phyloP scores from a whole-genome alignment of 495 filamentous ascomycete genomes.

The Penicillium malachiteum region DNA sequence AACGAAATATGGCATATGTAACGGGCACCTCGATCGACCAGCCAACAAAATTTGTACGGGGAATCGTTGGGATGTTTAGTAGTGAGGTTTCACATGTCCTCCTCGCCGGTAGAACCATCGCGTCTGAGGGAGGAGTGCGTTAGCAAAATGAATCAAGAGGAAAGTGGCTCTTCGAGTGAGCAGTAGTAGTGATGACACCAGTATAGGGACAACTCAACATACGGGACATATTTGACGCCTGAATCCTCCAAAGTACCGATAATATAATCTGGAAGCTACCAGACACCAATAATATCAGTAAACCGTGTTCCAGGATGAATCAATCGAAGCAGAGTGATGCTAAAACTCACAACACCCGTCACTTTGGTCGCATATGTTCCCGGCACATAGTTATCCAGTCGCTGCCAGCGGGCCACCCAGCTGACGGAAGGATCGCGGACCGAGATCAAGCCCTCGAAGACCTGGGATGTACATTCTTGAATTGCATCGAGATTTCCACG shows the following conservation, averaged over 20 bases:
- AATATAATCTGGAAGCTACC: constrained; percentile 61
- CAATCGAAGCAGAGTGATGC: not conserved
- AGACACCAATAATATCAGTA: not conserved
- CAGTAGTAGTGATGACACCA: too few species aligned
- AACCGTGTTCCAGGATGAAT: not conserved
- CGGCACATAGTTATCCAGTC: constrained; percentile 79
- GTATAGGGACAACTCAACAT: constrained; percentile 14
- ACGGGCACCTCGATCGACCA: not conserved
- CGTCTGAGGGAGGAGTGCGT: constrained; percentile 29
- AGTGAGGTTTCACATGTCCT: constrained; percentile 29
- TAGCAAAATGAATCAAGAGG: not conserved
- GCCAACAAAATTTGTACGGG: not conserved
- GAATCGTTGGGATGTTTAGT: not conserved
- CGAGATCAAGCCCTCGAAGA: constrained; percentile 86
- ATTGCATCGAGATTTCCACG: constrained; percentile 74
- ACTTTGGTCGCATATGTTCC: constrained; percentile 96
- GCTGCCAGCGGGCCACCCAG: constrained; percentile 94
- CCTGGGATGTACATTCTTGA: constrained; percentile 89
- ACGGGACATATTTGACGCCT: constrained; percentile 68
- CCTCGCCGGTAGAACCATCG: constrained; percentile 52
- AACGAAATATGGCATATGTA: not conserved
- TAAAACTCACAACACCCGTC: constrained; percentile 60
- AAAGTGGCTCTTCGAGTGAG: not conserved
- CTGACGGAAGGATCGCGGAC: constrained; percentile 72
- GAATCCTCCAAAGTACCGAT: constrained; percentile 65